A percentile compares a stretch with the other conserved stretches of the same genome.
Conservation (phyloP, 2,329 filamentous ascomycete species). For the Fusarium oligoseptatum region DNA sequence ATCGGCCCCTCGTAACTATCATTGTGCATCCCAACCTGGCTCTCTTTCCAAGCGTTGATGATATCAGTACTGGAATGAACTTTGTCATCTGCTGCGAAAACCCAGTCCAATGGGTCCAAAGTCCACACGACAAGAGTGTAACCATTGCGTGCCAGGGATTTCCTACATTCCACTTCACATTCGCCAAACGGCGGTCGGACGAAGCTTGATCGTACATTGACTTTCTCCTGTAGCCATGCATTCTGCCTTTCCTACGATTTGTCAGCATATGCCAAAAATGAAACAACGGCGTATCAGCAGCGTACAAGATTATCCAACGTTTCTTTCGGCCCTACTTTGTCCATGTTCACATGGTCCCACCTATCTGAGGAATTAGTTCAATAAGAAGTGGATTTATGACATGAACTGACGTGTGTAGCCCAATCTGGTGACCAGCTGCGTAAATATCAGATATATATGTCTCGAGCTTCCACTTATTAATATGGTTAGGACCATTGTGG, state of each 20-base stretch:
- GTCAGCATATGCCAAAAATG: neutral
- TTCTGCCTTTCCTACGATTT: neutral
- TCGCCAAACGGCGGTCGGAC: slow-evolving; percentile 7
- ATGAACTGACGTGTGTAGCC: slow-evolving; percentile 10
- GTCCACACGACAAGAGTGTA: slow-evolving; percentile 6
- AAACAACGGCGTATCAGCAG: neutral
- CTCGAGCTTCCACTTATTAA: slow-evolving; percentile 4
- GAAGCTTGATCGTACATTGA: slow-evolving; percentile 8
- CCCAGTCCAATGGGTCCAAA: slow-evolving; percentile 6
- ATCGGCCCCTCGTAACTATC: slow-evolving; percentile 5
- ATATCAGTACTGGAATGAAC: slow-evolving; percentile 5
- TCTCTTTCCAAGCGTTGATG: slow-evolving; percentile 4
- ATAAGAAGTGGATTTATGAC: neutral
- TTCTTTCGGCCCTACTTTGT: neutral
- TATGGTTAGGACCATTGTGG: slow-evolving; percentile 1
- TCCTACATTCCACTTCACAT: slow-evolving; percentile 6
- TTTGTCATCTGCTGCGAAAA: slow-evolving; percentile 1
- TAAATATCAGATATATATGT: slow-evolving; percentile 5
- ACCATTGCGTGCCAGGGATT: slow-evolving; percentile 2
- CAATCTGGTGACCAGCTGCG: slow-evolving; percentile 9
- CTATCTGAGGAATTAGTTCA: neutral
- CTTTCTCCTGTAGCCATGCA: slow-evolving; percentile 4
- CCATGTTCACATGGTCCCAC: neutral
- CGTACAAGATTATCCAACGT: neutral
- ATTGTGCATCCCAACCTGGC: neutral